Base-by-base conservation (phyloP, 2,329 filamentous ascomycete species). In the Lasiodiplodia gonubiensis region DNA sequence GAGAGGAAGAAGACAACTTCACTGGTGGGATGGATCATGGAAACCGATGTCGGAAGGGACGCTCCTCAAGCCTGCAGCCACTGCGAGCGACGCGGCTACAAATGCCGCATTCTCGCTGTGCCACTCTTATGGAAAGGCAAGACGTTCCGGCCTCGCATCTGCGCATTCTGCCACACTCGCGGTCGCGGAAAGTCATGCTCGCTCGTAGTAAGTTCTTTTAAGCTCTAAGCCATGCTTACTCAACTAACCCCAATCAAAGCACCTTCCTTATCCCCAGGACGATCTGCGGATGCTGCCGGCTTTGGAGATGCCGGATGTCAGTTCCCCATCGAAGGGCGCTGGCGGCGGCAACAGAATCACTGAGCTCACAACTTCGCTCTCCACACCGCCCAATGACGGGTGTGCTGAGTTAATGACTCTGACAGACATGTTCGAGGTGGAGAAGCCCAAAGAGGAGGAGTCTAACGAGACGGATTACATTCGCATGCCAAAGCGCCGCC, bases 151-250 rank as follows among this genome's bases (percentile, higher is more conserved):
- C n/a, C n/a, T n/a, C n/a, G 42, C 2, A 4, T 6, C 16, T 46
- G 42, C 18, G 3, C 42, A 8, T 46, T 21, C 10, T 46, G 42
- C n/a, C n/a, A n/a, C n/a, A n/a, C n/a, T n/a, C n/a, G n/a, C n/a
- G n/a, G n/a, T n/a, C n/a, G n/a, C n/a, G n/a, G n/a, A n/a, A n/a
- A n/a, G n/a, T n/a, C n/a, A n/a, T n/a, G 42, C 3, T 46, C 18
- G 21, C 12, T 46, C 6, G 8, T 46, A 3, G 42, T 46, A 46
- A 46, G 42, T 46, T n/a, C 3, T 3, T 7, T 46, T n/a, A 6
- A 1, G 1, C 2, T 21, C 6, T 2, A 0, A 6, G 1, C 8
- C 3, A 3, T 18, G 42, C 42, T 46, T 8, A 3, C 21, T 21
- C 5, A 21, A 16, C 42, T 46, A n/a, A 46, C 42, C 5, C 10